Conservation (phyloP, 768 basidiomycete species). For the Sistotremastrum suecicum region DNA sequence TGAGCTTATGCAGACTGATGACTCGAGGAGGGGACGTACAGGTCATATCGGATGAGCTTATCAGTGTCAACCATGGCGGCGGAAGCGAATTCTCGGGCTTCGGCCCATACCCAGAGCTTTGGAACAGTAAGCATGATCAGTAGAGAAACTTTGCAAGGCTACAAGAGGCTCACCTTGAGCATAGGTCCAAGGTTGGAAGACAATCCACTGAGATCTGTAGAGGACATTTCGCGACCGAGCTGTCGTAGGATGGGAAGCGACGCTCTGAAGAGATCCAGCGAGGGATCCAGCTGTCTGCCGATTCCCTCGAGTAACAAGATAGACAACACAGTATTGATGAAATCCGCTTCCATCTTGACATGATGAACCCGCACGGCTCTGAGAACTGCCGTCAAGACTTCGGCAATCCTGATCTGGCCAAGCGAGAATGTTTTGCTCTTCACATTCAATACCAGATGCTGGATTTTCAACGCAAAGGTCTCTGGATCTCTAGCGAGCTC, state of each 20-base stretch:
- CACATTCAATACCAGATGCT: slow-evolving; percentile 83
- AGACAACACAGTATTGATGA: slow-evolving; percentile 94
- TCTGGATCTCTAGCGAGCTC: slow-evolving; percentile 84
- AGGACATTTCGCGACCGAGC: slow-evolving; percentile 83
- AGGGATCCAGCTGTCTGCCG: slow-evolving; percentile 84
- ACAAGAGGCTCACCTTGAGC: slow-evolving; percentile 51
- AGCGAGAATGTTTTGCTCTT: slow-evolving; percentile 96
- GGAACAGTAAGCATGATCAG: slow-evolving; percentile 4
- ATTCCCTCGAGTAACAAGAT: slow-evolving; percentile 92
- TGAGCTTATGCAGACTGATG: too few species aligned
- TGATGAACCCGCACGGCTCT: slow-evolving; percentile 79
- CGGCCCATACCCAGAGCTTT: slow-evolving; percentile 87
- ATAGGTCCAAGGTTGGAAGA: slow-evolving; percentile 70
- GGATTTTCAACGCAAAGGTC: slow-evolving; percentile 95
- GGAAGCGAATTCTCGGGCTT: slow-evolving; percentile 78
- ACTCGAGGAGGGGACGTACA: slow-evolving; percentile 33
- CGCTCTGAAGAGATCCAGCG: slow-evolving; percentile 88
- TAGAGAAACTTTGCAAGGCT: not conserved
- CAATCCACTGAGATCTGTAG: slow-evolving; percentile 42
- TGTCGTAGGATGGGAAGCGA: slow-evolving; percentile 88
- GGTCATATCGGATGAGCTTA: slow-evolving; percentile 75
- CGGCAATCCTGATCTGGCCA: slow-evolving; percentile 92
- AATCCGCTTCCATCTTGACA: slow-evolving; percentile 98
- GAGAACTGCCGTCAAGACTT: slow-evolving; percentile 82
- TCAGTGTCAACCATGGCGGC: slow-evolving; percentile 71